Base-by-base conservation (phyloP, 257 asterid species). In the Gentiana dahurica region DNA sequence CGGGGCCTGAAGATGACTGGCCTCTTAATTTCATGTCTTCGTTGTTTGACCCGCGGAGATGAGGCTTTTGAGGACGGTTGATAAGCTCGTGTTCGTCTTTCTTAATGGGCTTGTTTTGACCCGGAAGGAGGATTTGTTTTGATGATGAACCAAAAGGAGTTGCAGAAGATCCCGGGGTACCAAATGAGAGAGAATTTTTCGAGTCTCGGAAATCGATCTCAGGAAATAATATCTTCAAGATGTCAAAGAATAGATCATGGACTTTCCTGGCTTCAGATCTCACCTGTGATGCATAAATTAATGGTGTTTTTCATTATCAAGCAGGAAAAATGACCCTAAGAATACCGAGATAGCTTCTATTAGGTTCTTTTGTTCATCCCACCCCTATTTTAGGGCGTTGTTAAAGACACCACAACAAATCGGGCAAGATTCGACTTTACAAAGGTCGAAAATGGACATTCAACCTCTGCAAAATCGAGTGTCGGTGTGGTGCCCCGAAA, bases 211-310 rank as follows among this genome's bases (percentile, higher is more conserved):
- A 88, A 71, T 92, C 99, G 5, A 67, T 76, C 49, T 92, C 95
- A 3, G 95, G 83, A 73, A 92, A 88, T 61, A 87, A 84, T 55
- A 81, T 72, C 73, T 79, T 76, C 77, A 92, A 64, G 77, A 88
- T 76, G 65, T 92, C 99, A 9, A 92, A 92, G 84, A 92, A 92
- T 75, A 92, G 97, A 67, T 86, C 95, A 13, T 92, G 97, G 12
- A 92, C 95, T 72, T 88, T 86, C 70, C 79, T 84, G 46, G 97
- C 95, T 76, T 92, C 99, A 1, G 82, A 73, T 64, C 86, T 83
- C 75, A 85, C 99, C 99, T 92, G 70, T 78, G 15, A 61, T 13
- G 38, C 51, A 56, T 7, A 3, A 24, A 24, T 49, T 44, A 38
- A 57, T 33, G 32, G 46, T 1, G 46, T 41, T 41, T 41, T 1